A percentile compares a stretch with the other conserved stretches of the same genome.
Conservation (phyloP, 805 yeast species). For the Saccharomycopsis amapae region DNA sequence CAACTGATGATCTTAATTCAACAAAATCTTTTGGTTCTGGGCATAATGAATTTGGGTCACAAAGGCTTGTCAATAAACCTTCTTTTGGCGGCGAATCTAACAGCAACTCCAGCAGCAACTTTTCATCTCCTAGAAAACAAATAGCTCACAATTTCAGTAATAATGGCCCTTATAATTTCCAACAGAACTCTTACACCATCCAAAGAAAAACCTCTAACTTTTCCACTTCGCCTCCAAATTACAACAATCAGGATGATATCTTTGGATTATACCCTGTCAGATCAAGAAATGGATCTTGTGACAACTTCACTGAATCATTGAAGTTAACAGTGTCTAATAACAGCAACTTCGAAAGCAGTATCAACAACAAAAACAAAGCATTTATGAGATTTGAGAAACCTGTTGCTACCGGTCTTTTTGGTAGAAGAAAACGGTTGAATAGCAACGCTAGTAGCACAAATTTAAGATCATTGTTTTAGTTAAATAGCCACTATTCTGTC, state of each 20-base stretch:
- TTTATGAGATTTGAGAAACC: constrained; percentile 9
- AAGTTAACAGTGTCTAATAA: not conserved
- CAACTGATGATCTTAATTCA: not conserved
- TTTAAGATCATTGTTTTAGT: too few species aligned
- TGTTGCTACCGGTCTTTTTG: not conserved
- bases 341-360: constrained; percentile 1
- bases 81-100: too few species aligned
- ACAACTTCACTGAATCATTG: not conserved
- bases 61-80: too few species aligned
- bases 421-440: constrained; percentile 1
- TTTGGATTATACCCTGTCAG: not conserved
- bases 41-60: too few species aligned
- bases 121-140: not conserved
- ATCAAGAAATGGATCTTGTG: not conserved
- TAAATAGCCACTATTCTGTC: too few species aligned
- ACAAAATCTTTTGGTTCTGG: not conserved
- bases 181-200: too few species aligned
- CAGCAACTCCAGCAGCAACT: too few species aligned
- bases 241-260: not conserved
- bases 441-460: constrained; percentile 4
- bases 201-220: too few species aligned
- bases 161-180: too few species aligned
- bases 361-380: constrained; percentile 1
- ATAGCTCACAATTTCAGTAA: not conserved
- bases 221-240: too few species aligned